Evolutionary conservation across 805 yeast genomes (phyloP), one percentile per base, ranked within the genome.

Genomic region (Spathaspora sp.): DNA sequence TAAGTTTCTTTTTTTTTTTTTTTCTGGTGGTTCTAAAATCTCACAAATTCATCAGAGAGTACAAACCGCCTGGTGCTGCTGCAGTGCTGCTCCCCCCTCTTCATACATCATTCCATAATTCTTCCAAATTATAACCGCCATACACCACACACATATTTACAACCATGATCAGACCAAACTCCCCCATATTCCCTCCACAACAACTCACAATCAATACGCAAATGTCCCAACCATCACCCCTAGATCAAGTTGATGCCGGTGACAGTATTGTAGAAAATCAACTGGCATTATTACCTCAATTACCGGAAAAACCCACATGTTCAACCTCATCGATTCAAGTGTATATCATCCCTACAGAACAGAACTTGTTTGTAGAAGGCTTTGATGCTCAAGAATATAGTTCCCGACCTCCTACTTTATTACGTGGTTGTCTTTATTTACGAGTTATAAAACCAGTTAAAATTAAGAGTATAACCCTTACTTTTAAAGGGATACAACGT

Each of bases 331-430:
- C 92, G 1, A 72, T 88, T n/a, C 82, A 86, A 55, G 65, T 88
- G n/a, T 88, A 81, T 59, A 68, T 90, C 7, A 80, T 86, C 8
- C 79, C 91, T 16, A 90, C 96, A 0, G 98, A 92, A 64, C 88
- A 87, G 35, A 82, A 78, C 40, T 69, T 92, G 14, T 92, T 86
- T 60, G 78, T 92, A 9, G 92, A 88, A 61, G 98, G 97, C 0
- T 91, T 89, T 64, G 82, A 83, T 23, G 71, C 80, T 0, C 69
- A 78, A 9, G 96, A 89, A 60, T 82, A 78, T 56, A 68, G 70
- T 29, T 82, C 79, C 17, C 72, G 86, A 45, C 89, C 93, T 4
- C 96, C 97, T 0, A 79, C 93, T 2, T 67, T 92, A 47, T 75
- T 92, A 35, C 76, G 98, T 49, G 98, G 98, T 1, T 81, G 91